A percentile compares a stretch with the other conserved stretches of the same genome.
Evolutionary conservation across 352 stramenopile species (phyloP).

Genomic region (Phytopythium oedochilum): DNA sequence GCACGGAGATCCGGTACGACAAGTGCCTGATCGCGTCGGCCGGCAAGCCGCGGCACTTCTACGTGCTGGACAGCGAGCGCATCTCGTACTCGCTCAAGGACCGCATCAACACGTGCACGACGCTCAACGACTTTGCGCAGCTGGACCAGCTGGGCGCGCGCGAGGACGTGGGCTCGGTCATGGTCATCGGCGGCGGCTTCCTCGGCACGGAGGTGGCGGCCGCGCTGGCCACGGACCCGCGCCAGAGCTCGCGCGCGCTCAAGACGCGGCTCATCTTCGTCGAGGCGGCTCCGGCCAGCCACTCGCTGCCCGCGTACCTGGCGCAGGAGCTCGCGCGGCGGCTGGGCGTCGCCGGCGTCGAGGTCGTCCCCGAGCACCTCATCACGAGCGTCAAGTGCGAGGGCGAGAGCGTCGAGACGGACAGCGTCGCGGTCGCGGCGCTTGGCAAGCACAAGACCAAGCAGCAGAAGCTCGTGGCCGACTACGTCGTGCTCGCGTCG

Average conservation of each 20-base stretch:
- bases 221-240: conserved; percentile 59
- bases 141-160: conserved; percentile 55
- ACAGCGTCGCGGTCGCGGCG: conserved; percentile 49
- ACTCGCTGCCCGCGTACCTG: conserved; percentile 86
- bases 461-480: conserved; percentile 55
- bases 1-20: conserved; percentile 77
- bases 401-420: conserved; percentile 27
- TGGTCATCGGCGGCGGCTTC: conserved; percentile 89
- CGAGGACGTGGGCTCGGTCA: conserved; percentile 47
- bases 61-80: conserved; percentile 83
- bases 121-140: conserved; percentile 75
- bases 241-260: conserved; percentile 27
- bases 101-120: conserved; percentile 83
- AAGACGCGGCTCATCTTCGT: conserved; percentile 55
- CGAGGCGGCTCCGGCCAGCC: conserved; percentile 35
- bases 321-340: conserved; percentile 56
- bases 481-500: conserved; percentile 91
- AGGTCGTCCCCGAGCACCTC: conserved; percentile 60
- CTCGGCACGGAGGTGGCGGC: conserved; percentile 85
- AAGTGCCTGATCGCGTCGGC: conserved; percentile 86
- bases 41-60: conserved; percentile 80
- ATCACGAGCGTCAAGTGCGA: conserved; percentile 74
- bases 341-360: conserved; percentile 54
- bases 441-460: conserved; percentile 55
- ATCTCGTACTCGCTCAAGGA: conserved; percentile 82